Evolutionary conservation across 2,329 filamentous ascomycete genomes (phyloP).

Genomic region (Aspergillus sp.): DNA sequence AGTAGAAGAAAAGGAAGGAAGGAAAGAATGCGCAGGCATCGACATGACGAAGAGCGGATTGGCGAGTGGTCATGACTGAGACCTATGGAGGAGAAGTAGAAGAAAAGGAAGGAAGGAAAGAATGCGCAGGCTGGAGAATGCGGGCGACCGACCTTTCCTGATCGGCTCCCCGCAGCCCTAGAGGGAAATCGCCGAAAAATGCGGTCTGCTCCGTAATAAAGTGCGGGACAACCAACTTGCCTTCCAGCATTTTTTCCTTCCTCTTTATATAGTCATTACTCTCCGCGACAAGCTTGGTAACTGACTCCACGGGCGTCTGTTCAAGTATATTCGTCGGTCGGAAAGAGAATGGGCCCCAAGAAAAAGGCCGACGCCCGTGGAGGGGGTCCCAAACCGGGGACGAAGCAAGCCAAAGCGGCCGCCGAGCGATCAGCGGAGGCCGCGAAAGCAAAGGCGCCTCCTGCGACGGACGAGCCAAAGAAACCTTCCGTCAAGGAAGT

Average conservation of each 20-base stretch:
- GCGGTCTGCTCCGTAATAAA: constrained; percentile 21
- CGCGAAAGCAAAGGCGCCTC: constrained; percentile 39
- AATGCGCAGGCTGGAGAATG: constrained; percentile 5
- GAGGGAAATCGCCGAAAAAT: constrained; percentile 9
- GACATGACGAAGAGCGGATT: neutral
- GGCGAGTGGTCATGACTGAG: neutral
- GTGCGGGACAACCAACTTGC: constrained; percentile 28
- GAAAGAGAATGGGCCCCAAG: constrained; percentile 40
- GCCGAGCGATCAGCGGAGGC: constrained; percentile 32
- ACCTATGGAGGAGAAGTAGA: neutral
- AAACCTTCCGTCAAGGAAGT: constrained; percentile 68
- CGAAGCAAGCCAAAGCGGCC: constrained; percentile 42
- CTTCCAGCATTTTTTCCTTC: constrained; percentile 8
- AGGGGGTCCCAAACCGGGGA: constrained; percentile 38
- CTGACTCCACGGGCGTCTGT: constrained; percentile 25
- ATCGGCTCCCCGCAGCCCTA: constrained; percentile 14
- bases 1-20: too few species aligned
- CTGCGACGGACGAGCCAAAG: constrained; percentile 47
- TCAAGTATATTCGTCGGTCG: constrained; percentile 1
- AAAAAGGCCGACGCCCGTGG: constrained; percentile 41
- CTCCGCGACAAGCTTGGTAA: neutral
- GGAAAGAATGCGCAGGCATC: neutral
- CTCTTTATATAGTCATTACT: neutral
- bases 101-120: too few species aligned
- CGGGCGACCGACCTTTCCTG: neutral